These are phyloP conservation scores for Panus rudis DNA, from an alignment of 768 basidiomycete species.

Conservation along the genomic window DNA sequence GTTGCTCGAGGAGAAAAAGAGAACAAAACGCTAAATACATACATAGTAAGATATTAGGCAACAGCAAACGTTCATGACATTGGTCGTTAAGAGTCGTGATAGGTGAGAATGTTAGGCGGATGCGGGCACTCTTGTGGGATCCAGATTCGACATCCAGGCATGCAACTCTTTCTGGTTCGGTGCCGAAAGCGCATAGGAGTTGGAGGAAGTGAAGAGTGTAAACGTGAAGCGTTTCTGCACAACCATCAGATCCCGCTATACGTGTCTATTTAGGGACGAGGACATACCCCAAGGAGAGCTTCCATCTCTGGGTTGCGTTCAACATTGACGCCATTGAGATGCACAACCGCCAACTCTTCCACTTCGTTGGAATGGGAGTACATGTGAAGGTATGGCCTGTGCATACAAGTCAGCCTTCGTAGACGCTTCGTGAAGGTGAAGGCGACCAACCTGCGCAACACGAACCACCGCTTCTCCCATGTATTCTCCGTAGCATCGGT, in stretches of 20 bases:
- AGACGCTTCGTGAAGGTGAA: not conserved
- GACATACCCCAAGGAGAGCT: conserved; percentile 73
- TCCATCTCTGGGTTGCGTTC: conserved; percentile 86
- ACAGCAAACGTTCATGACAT: too few relatives aligned
- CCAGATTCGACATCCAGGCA: conserved; percentile 79
- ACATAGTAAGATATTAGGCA: not conserved
- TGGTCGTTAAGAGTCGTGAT: too few relatives aligned
- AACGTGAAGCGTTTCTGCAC: conserved; percentile 77
- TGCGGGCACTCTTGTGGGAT: conserved; percentile 53
- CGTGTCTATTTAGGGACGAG: not conserved
- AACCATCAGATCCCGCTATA: not conserved
- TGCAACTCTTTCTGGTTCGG: conserved; percentile 75
- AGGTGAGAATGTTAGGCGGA: conserved; percentile 6
- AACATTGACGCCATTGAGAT: conserved; percentile 77
- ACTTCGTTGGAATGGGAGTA: conserved; percentile 80
- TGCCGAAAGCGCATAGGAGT: conserved; percentile 86
- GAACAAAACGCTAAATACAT: too few relatives aligned
- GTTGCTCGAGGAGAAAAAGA: too few relatives aligned
- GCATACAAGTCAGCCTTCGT: conserved; percentile 3
- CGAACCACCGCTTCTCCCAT: conserved; percentile 86
- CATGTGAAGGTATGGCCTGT: conserved; percentile 84
- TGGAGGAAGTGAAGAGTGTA: conserved; percentile 86
- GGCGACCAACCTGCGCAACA: conserved; percentile 62
- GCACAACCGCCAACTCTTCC: conserved; percentile 79
- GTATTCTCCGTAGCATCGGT: conserved; percentile 70